Evolutionary conservation across 202 grass and related monocot species (phyloP).

Genomic region (Brachypodium distachyon): DNA sequence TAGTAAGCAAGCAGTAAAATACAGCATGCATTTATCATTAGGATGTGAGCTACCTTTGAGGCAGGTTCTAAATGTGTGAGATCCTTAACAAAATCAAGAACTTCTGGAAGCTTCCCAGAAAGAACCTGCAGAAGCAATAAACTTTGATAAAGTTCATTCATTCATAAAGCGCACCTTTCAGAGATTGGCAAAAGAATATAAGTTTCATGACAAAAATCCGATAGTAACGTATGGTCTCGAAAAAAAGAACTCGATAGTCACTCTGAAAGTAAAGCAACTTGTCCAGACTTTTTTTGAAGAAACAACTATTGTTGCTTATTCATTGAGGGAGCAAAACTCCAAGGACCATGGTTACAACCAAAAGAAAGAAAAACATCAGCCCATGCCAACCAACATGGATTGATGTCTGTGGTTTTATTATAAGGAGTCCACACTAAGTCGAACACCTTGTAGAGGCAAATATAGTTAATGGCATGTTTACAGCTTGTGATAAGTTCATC

Average conservation of each 20-base stretch:
- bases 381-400: not conserved
- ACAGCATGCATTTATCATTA: not conserved
- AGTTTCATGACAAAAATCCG: not conserved
- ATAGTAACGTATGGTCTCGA: not conserved
- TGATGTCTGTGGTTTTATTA: not conserved
- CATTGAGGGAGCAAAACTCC: too few relatives aligned
- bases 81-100: slow-evolving; percentile 87
- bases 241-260: too few relatives aligned
- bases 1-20: slow-evolving; percentile 14
- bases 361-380: too few relatives aligned
- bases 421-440: not conserved
- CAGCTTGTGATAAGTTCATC: not conserved
- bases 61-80: slow-evolving; percentile 75
- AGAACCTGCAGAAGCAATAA: slow-evolving; percentile 50
- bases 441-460: not conserved
- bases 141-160: slow-evolving; percentile 11
- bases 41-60: slow-evolving; percentile 61
- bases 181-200: not conserved
- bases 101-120: slow-evolving; percentile 88
- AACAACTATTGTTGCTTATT: too few relatives aligned
- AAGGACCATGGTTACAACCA: too few relatives aligned
- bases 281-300: not conserved
- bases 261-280: not conserved
- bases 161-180: not conserved
- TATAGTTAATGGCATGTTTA: not conserved